phyloP scores from a whole-genome alignment of 1,284 basidiomycete genomes.

The Irpex sp. region DNA sequence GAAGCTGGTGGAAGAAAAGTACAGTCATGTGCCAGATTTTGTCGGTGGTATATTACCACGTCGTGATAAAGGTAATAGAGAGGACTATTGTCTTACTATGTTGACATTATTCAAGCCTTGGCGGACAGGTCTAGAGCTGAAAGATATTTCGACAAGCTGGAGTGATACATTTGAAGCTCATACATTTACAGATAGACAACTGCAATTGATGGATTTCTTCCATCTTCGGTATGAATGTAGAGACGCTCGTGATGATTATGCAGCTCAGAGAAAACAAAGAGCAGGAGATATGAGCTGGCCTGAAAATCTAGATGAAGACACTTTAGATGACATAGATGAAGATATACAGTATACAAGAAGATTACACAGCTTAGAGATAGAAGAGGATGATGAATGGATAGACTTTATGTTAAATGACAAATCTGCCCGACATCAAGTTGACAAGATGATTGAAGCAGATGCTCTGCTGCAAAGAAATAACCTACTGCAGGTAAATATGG shows the following conservation, averaged over 20 bases:
- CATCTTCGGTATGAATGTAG: conserved; percentile 31
- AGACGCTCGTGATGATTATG: conserved; percentile 33
- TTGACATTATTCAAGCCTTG: conserved; percentile 15
- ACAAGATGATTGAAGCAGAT: not conserved
- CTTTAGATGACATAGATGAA: not conserved
- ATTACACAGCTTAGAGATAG: not conserved
- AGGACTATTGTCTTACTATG: conserved; percentile 27
- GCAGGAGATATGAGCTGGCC: not conserved
- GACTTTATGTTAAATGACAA: not conserved
- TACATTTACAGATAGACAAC: conserved; percentile 19
- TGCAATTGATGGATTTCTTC: conserved; percentile 24
- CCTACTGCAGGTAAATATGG: not conserved
- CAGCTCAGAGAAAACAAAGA: conserved; percentile 15
- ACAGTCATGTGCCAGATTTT: conserved; percentile 21
- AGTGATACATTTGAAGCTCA: conserved; percentile 17
- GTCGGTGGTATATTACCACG: conserved; percentile 23
- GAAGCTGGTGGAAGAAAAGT: conserved; percentile 1
- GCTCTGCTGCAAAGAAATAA: not conserved
- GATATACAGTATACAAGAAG: not conserved
- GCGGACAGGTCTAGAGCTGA: conserved; percentile 18
- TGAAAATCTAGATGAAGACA: not conserved
- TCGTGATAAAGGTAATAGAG: conserved; percentile 24
- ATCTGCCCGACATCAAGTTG: not conserved
- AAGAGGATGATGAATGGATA: not conserved
- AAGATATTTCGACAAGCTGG: conserved; percentile 19